Evolutionary conservation across 257 asterid species (phyloP).

Genomic region (Echium plantagineum): DNA sequence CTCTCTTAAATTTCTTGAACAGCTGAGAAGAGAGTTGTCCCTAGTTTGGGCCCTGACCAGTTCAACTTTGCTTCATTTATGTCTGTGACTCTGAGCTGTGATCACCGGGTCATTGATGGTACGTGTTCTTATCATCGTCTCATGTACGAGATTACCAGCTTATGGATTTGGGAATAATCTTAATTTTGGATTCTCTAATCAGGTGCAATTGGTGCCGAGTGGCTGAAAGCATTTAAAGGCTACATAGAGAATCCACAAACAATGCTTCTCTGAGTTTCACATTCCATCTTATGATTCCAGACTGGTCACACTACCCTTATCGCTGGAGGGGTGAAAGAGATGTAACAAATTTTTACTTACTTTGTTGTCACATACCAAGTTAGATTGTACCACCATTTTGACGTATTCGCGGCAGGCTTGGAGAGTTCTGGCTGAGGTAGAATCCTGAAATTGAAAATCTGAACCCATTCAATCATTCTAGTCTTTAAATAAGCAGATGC

Average conservation of each 20-base stretch:
- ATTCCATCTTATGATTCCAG: neutral
- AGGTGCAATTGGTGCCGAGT: slow-evolving; percentile 99
- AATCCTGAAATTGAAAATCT: too few species aligned
- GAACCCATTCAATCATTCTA: neutral
- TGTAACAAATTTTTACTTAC: neutral
- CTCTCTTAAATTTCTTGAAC: slow-evolving; percentile 12
- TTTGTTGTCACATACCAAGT: neutral
- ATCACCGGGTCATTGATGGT: slow-evolving; percentile 98
- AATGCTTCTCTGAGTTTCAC: slow-evolving; percentile 53
- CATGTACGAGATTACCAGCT: neutral
- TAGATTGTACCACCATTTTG: neutral
- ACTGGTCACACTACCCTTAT: neutral
- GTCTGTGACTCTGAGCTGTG: slow-evolving; percentile 89
- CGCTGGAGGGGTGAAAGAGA: neutral
- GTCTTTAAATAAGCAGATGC: neutral
- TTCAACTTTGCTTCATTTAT: slow-evolving; percentile 47
- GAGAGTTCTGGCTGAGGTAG: neutral
- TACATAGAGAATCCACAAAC: slow-evolving; percentile 92
- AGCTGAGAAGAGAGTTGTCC: slow-evolving; percentile 89
- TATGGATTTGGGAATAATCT: neutral
- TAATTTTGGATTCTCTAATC: slow-evolving; percentile 7
- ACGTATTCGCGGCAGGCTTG: neutral
- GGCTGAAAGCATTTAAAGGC: slow-evolving; percentile 96
- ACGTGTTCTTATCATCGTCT: slow-evolving; percentile 8
- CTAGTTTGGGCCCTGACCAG: slow-evolving; percentile 64